Conservation (phyloP, 176 grass and related monocot species). For the Hyparrhenia diplandra region DNA sequence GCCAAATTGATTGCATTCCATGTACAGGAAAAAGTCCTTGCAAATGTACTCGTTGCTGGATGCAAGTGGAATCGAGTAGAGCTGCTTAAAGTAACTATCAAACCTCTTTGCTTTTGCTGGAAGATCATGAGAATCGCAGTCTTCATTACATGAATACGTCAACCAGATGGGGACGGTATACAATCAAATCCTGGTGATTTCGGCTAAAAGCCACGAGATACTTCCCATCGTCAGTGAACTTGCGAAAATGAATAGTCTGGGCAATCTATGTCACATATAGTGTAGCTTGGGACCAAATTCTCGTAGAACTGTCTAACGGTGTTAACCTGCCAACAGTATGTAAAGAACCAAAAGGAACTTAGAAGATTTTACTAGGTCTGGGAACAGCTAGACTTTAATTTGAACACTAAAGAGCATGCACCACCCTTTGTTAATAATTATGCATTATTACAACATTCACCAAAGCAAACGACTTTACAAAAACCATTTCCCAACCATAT, state of each 20-base stretch:
- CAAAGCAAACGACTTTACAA: background rate
- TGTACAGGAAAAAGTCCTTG: conserved; percentile 90
- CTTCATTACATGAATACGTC: conserved; percentile 66
- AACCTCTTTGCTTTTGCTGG: conserved; percentile 57
- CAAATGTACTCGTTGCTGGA: conserved; percentile 82
- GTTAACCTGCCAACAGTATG: conserved; percentile 56
- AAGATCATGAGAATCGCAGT: conserved; percentile 54
- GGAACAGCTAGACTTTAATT: background rate
- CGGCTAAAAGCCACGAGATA: conserved; percentile 90
- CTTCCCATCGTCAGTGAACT: conserved; percentile 85
- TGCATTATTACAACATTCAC: background rate
- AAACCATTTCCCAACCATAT: background rate
- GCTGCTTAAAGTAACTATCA: conserved; percentile 72
- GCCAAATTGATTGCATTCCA: conserved; percentile 59
- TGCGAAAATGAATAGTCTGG: conserved; percentile 86
- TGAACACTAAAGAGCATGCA: background rate
- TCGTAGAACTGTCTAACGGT: conserved; percentile 83
- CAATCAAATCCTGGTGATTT: conserved; percentile 83
- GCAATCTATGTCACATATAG: conserved; percentile 79
- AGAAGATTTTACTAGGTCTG: background rate
- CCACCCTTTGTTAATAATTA: background rate
- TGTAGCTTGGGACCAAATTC: conserved; percentile 78
- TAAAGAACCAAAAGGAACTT: background rate
- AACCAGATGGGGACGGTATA: conserved; percentile 84
- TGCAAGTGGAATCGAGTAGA: conserved; percentile 73